phyloP scores from a whole-genome alignment of 1,284 basidiomycete species.

The Apiotrichum laibachii region DNA sequence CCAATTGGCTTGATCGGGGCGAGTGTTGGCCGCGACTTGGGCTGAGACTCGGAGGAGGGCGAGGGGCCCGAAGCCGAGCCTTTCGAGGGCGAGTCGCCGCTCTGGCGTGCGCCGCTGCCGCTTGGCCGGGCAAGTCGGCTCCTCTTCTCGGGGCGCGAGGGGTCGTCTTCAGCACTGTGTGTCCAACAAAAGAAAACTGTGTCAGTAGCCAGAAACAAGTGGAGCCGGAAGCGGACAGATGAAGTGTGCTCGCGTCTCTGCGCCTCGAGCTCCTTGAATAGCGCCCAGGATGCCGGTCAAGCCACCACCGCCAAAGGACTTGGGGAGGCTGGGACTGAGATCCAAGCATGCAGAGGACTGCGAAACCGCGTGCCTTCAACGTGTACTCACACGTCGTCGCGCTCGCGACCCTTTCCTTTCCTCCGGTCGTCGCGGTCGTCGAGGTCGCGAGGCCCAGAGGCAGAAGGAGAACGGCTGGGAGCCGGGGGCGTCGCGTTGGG shows the following conservation, averaged over 20 bases:
- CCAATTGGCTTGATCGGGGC: conserved; percentile 45
- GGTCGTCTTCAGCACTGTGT: conserved; percentile 10
- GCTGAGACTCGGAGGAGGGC: conserved; percentile 6
- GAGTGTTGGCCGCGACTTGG: conserved; percentile 14
- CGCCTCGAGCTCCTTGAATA: background rate
- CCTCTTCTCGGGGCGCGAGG: conserved; percentile 19
- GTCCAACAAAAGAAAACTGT: background rate
- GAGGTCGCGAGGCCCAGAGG: conserved; percentile 5
- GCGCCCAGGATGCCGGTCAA: background rate
- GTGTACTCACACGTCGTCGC: conserved; percentile 20
- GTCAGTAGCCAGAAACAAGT: background rate
- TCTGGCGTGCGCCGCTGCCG: conserved; percentile 8
- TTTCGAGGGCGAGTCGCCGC: conserved; percentile 22
- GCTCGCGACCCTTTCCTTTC: conserved; percentile 23
- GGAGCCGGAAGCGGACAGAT: background rate
- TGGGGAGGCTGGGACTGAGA: background rate
- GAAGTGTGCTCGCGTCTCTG: too few relatives aligned
- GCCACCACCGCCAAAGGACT: background rate
- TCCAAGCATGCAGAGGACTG: background rate
- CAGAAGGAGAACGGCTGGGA: conserved; percentile 23
- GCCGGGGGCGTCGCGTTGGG: conserved; percentile 30
- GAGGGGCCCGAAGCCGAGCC: background rate
- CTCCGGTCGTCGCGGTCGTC: conserved; percentile 17
- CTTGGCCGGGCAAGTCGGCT: conserved; percentile 7
- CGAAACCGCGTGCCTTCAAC: background rate